phyloP scores from a whole-genome alignment of 108 stramenopile species.

The Skeletonema tropicum region DNA sequence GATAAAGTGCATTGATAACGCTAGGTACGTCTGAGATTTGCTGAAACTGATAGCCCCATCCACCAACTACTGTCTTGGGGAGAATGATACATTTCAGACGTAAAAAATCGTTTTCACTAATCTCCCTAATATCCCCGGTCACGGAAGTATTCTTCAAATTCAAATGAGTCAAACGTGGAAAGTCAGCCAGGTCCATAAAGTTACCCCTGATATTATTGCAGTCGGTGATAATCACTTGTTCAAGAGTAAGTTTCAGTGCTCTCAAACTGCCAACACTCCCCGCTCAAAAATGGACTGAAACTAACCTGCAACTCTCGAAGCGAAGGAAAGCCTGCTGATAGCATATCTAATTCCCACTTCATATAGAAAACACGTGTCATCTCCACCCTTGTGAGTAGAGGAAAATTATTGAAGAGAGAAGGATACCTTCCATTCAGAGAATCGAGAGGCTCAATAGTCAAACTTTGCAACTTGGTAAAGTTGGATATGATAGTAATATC shows the following conservation, averaged over 20 bases:
- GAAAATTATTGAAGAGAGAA: background rate
- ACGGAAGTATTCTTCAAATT: background rate
- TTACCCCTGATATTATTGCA: background rate
- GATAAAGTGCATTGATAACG: too few relatives aligned
- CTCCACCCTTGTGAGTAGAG: background rate
- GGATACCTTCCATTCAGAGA: constrained; percentile 2
- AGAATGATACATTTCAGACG: background rate
- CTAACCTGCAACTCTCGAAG: background rate
- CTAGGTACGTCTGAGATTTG: too few relatives aligned
- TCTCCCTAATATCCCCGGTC: background rate
- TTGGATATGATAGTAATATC: background rate
- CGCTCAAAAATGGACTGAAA: background rate
- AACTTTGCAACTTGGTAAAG: background rate
- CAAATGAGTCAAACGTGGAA: constrained; percentile 1
- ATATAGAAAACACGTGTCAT: background rate
- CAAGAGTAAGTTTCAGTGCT: background rate
- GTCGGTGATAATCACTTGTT: background rate
- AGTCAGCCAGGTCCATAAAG: constrained; percentile 18
- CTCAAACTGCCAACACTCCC: background rate
- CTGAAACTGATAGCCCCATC: too few relatives aligned
- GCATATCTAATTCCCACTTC: constrained; percentile 1
- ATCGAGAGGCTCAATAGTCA: background rate
- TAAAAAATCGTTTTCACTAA: background rate
- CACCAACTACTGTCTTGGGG: too few relatives aligned
- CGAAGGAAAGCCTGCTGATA: background rate